Evolutionary conservation across 164 flowering plant genomes (phyloP).

Genomic region (Buxus sempervirens): DNA sequence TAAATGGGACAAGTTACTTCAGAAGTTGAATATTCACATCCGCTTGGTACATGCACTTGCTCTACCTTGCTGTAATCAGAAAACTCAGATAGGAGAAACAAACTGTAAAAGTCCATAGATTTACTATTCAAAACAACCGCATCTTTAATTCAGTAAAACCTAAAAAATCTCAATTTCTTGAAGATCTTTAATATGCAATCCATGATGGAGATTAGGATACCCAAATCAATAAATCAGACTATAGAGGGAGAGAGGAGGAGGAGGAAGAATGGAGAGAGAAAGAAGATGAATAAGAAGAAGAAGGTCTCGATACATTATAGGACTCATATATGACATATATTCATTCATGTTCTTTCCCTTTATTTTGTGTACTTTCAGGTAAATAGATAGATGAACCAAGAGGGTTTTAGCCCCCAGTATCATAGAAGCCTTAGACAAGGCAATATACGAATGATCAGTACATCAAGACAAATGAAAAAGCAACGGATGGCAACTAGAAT

Average conservation of each 20-base stretch:
- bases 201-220: background rate
- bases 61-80: background rate
- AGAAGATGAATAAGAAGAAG: background rate
- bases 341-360: too few relatives aligned
- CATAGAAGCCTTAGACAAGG: background rate
- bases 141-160: too few relatives aligned
- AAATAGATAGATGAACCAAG: background rate
- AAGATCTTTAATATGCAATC: background rate
- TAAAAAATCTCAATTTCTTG: too few relatives aligned
- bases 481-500: background rate
- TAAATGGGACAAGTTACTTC: background rate
- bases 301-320: background rate
- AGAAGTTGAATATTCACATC: background rate
- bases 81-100: background rate
- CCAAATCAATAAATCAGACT: background rate
- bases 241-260: background rate
- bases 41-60: background rate
- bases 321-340: background rate
- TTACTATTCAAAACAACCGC: background rate
- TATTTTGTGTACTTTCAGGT: background rate
- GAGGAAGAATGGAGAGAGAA: background rate
- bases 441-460: background rate
- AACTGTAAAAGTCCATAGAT: background rate
- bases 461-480: background rate
- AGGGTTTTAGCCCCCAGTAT: background rate